Evolutionary conservation across 257 asterid genomes (phyloP), one percentile per base, ranked within the genome.

Genomic region (Solanum lignicaule): DNA sequence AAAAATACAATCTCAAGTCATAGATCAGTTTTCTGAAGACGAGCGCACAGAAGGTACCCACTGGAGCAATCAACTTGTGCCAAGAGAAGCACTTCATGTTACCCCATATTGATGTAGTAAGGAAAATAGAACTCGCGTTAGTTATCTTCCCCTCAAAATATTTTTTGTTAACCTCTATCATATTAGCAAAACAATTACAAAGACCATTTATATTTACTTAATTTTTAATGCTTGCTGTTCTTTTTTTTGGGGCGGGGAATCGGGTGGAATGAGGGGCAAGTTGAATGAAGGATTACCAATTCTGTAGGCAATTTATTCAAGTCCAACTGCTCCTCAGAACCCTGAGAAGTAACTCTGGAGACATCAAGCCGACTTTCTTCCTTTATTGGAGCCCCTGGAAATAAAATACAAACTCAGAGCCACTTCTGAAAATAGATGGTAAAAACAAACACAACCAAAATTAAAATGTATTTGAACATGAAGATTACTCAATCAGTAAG

Each of bases 321-420:
- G 88, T 36, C 88, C 88, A 89, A 86, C 48, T 65, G 85, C 13
- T 87, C 87, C 29, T 87, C 90, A n/a, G 87, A 88, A 23, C 88
- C 87, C 89, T 73, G 90, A 74, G 78, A 82, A 35, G 92, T 87
- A 81, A 90, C 89, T 83, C 92, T 89, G n/a, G 90, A 89, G 83
- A 87, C 52, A 83, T 89, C 92, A 90, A 87, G 72, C 86, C 76
- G 58, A 69, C 88, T 83, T 76, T 84, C 91, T 83, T 85, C 89
- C 32, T 38, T 86, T 85, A 74, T 79, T 52, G 84, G 65, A 48
- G 60, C 27, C 69, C 87, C 92, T 89, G 89, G 82, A 52, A 32
- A 18, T 32, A 38, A 23, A 15, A 33, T 66, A 31, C 74, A 52
- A 72, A 78, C 52, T 65, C 78, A 84, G 83, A 79, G 35, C 36